phyloP scores from a whole-genome alignment of 495 filamentous ascomycete species.

The Hypoxylon lienhwacheense region DNA sequence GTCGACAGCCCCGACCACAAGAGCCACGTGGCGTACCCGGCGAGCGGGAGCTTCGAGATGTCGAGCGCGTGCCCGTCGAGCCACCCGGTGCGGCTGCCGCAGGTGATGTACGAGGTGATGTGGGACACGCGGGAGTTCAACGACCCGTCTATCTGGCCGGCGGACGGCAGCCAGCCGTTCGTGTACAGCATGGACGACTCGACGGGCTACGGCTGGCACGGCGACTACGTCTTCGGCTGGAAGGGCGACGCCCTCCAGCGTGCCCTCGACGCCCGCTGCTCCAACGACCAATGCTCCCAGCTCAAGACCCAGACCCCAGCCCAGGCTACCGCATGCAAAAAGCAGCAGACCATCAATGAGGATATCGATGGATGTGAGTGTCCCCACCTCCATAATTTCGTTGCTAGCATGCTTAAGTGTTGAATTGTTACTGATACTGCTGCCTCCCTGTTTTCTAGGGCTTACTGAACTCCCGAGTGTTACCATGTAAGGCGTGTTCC shows the following conservation, averaged over 20 bases:
- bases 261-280: slow-evolving; percentile 44
- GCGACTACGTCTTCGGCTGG: slow-evolving; percentile 52
- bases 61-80: slow-evolving; percentile 44
- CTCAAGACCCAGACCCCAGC: slow-evolving; percentile 43
- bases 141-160: slow-evolving; percentile 45
- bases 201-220: slow-evolving; percentile 46
- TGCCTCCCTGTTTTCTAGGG: slow-evolving; percentile 8
- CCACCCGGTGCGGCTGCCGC: slow-evolving; percentile 44
- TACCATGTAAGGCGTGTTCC: slow-evolving; percentile 17
- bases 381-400: not conserved
- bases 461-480: slow-evolving; percentile 23
- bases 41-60: slow-evolving; percentile 35
- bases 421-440: slow-evolving; percentile 9
- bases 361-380: slow-evolving; percentile 46
- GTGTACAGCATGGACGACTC: slow-evolving; percentile 40
- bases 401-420: not conserved
- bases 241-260: slow-evolving; percentile 48
- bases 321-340: slow-evolving; percentile 44
- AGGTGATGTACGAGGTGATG: slow-evolving; percentile 51
- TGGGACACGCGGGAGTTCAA: slow-evolving; percentile 47
- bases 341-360: slow-evolving; percentile 42
- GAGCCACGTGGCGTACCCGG: slow-evolving; percentile 41
- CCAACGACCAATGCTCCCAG: slow-evolving; percentile 33
- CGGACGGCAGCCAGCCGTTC: slow-evolving; percentile 42
- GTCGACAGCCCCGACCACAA: slow-evolving; percentile 53